Evolutionary conservation across 805 yeast species (phyloP), one percentile per base, ranked within the genome.

Genomic region (Millerozyma miso): DNA sequence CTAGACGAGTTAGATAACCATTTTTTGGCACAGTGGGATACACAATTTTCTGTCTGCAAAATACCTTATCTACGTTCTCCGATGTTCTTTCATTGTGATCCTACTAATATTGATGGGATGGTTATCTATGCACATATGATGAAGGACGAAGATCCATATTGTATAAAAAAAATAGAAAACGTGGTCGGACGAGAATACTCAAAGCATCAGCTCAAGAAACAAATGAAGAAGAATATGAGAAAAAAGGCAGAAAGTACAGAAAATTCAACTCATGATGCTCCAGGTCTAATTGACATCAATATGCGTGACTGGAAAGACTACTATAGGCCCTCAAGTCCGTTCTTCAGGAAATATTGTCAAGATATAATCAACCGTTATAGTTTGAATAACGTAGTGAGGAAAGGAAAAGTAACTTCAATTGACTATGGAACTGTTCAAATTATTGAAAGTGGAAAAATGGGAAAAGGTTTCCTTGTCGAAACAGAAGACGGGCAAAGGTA

Each of bases 71-170:
- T 73, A 8, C 51, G 77, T 17, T 67, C 73, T 4, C 77, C 77
- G 3, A 73, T 73, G 77, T 71, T 72, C 43, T 73, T 73, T 49
- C 77, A 72, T 41, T 67, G 69, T 0, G 77, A 73, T 43, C 76
- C 77, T 0, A 62, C 55, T 2, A 69, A 69, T 48, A 54, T 71
- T 7, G 77, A 72, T 48, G 74, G 71, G 0, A 47, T 73, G 59
- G 62, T 65, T n/a, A 63, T 67, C 5, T 72, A 53, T 54, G 72
- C 77, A 1, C 59, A 62, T 42, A 40, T 44, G 10, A 45, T 53
- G 23, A 53, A 54, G 18, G 44, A 74, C 15, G 67, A 69, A 40
- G 45, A 48, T 8, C 37, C 43, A 3, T 34, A 45, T 20, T 73
- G 70, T 37, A 50, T 72, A 41, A 61, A 55, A 56, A 74, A 71